phyloP scores from a whole-genome alignment of 2,329 filamentous ascomycete species.

The Harringtonia lauricola region DNA sequence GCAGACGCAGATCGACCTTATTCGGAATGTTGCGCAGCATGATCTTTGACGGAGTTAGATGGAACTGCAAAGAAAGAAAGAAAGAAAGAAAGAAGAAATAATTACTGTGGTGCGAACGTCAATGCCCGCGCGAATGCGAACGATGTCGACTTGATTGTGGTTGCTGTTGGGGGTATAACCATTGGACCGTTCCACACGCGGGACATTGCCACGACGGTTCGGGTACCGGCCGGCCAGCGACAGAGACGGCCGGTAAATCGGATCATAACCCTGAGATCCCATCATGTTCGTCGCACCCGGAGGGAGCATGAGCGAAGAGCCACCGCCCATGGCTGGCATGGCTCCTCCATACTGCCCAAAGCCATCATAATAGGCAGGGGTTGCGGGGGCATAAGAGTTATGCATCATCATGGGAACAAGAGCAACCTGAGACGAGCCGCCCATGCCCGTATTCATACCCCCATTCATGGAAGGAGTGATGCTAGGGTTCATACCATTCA shows the following conservation, averaged over 20 bases:
- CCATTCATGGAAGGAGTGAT: no score
- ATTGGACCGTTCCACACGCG: conserved; percentile 32
- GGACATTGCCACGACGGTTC: conserved; percentile 36
- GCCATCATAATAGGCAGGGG: conserved; percentile 22
- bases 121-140: conserved; percentile 50
- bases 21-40: conserved; percentile 96
- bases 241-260: conserved; percentile 26
- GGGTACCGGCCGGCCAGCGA: conserved; percentile 25
- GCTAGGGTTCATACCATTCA: no score
- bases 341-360: conserved; percentile 17
- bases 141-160: conserved; percentile 52
- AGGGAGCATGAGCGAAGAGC: conserved; percentile 8
- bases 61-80: not conserved
- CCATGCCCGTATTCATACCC: conserved; percentile 13
- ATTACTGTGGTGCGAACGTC: conserved; percentile 67
- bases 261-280: conserved; percentile 20
- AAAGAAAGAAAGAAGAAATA: conserved; percentile 5
- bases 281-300: conserved; percentile 2
- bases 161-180: conserved; percentile 37
- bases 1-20: conserved; percentile 65
- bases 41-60: conserved; percentile 40
- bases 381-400: conserved; percentile 17
- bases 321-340: conserved; percentile 14
- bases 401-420: conserved; percentile 26
- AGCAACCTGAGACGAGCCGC: conserved; percentile 21